Conservation (phyloP, 306 rosid species). For the Gillenia trifoliata region DNA sequence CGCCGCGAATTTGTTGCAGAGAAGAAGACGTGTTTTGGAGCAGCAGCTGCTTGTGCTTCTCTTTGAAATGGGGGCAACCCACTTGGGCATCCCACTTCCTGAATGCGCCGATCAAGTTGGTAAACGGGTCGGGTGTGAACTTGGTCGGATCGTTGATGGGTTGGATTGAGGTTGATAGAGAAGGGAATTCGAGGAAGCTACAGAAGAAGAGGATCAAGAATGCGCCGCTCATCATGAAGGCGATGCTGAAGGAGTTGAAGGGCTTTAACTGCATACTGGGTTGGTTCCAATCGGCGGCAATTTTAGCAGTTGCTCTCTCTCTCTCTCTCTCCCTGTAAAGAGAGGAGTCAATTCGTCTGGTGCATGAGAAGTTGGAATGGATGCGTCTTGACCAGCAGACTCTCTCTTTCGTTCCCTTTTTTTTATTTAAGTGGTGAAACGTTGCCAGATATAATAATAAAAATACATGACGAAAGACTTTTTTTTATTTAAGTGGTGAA, state of each 20-base stretch:
- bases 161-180: constrained; percentile 31
- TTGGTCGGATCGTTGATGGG: constrained; percentile 19
- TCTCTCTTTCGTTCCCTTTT: too few relatives aligned
- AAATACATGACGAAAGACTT: too few relatives aligned
- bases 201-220: constrained; percentile 61
- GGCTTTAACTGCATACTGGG: constrained; percentile 51
- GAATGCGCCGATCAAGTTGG: constrained; percentile 58
- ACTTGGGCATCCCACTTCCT: constrained; percentile 73
- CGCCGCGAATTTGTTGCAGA: constrained; percentile 42
- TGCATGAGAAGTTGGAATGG: too few relatives aligned
- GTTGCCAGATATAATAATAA: too few relatives aligned
- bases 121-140: constrained; percentile 39
- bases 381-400: too few relatives aligned
- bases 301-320: neutral
- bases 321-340: neutral
- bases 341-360: too few relatives aligned
- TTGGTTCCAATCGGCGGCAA: neutral
- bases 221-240: constrained; percentile 43
- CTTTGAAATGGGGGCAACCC: constrained; percentile 57
- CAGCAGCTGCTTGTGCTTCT: constrained; percentile 27
- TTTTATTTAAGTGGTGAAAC: too few relatives aligned
- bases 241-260: constrained; percentile 44
- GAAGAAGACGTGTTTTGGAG: constrained; percentile 31
- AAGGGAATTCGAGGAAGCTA: constrained; percentile 59
- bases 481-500: too few relatives aligned